Percentiles rank a stretch among this genome's conserved stretches.
phyloP scores from a whole-genome alignment of 163 green algal species.

The Scenedesmus sp. region DNA sequence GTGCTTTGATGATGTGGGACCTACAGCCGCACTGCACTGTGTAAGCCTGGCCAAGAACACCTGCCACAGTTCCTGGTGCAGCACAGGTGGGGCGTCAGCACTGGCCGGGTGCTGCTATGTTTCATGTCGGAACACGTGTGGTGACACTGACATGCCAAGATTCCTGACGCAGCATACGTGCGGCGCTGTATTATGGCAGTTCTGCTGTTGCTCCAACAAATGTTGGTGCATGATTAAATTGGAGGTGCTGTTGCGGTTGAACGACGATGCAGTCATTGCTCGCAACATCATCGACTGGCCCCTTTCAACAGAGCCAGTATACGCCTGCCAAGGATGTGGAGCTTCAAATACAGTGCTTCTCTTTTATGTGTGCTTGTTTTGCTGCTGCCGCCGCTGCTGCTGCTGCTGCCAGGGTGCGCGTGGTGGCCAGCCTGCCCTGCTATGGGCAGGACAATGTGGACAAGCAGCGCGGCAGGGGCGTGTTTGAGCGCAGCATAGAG shows the following conservation, averaged over 20 bases:
- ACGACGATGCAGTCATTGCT: no score
- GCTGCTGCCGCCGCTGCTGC: not conserved
- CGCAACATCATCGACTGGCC: no score
- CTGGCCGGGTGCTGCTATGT: no score
- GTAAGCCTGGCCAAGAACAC: constrained; percentile 85
- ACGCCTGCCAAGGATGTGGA: not conserved
- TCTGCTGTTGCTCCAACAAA: no score
- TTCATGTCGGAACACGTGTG: no score
- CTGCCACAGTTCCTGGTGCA: constrained; percentile 88
- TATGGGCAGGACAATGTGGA: constrained; percentile 94
- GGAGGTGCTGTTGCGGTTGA: no score
- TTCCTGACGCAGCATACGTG: no score
- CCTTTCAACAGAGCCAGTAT: not conserved
- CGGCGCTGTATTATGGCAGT: no score
- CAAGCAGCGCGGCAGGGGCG: constrained; percentile 87
- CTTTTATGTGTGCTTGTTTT: not conserved
- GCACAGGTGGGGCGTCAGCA: constrained; percentile 54
- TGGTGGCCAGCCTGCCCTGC: constrained; percentile 97
- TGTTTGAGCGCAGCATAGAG: constrained; percentile 94
- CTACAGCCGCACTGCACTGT: no score
- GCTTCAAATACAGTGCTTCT: not conserved
- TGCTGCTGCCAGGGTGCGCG: constrained; percentile 68
- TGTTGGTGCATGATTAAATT: no score
- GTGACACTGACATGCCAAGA: no score
- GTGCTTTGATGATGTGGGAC: no score